Evolutionary conservation across 108 stramenopile species (phyloP), one percentile per base, ranked within the genome.

Genomic region (Cyclotella sp.): DNA sequence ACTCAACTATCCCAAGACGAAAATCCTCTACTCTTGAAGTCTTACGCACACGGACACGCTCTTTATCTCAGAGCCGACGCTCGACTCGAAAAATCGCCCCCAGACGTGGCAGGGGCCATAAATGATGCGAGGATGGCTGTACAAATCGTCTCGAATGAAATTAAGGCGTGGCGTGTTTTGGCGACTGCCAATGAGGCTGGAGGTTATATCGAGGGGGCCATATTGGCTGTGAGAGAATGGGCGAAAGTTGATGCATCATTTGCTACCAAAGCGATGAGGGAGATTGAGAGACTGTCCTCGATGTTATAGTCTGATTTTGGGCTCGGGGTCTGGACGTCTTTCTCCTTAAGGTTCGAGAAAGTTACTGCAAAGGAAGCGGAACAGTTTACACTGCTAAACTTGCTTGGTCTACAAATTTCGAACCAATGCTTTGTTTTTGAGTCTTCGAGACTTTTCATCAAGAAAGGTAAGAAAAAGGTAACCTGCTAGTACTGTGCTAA

Each of bases 111-210:
- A 21, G 74, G 74, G 22, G 83, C 83, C n/a, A 63, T 84, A 22
- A 42, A 62, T 10, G 83, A 84, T 76, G 79, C 74, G 0, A 68
- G 19, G n/a, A 28, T 68, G 75, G 78, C 83, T 39, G 55, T 65
- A 8, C 11, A 65, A 65, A 75, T 84, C 19, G 42, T 54, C 0
- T 73, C 78, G 19, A 39, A 41, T 12, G 68, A 80, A 57, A 47
- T 75, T 19, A 77, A 70, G 52, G 78, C 47, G 19, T 84, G 83
- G 83, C 78, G 83, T 29, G 75, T 76, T 42, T 70, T 84, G 41
- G 73, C 83, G 29, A 58, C 30, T 63, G 83, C 78, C 9, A 58
- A 80, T 39, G 83, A 84, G 69, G 73, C 63, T 28, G 49, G 27
- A 6, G 83, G 79, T 45, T 45, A 79, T 51, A 24, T 70, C 22